Conservation (phyloP, 352 stramenopile genomes). For the Phytophthora crassamura region DNA sequence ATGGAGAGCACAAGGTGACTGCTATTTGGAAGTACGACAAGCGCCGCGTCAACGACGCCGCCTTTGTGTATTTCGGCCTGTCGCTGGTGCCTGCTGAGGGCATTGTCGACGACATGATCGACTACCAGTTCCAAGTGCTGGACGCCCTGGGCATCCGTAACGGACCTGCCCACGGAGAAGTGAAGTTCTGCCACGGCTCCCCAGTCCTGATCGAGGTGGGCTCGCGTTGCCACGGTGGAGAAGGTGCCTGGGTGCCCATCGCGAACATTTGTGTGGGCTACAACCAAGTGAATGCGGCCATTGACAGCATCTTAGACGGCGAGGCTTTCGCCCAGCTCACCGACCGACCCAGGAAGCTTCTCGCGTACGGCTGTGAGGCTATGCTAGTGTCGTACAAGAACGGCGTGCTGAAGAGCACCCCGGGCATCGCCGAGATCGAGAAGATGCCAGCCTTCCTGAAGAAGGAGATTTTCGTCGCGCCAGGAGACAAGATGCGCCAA, state of each 20-base stretch:
- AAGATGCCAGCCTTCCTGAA: slow-evolving; percentile 93
- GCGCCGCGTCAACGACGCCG: slow-evolving; percentile 92
- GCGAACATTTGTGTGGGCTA: slow-evolving; percentile 93
- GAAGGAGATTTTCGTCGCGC: slow-evolving; percentile 89
- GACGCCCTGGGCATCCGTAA: slow-evolving; percentile 80
- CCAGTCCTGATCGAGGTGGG: slow-evolving; percentile 97
- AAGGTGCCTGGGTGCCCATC: slow-evolving; percentile 94
- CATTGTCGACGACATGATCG: slow-evolving; percentile 81
- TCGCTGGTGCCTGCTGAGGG: slow-evolving; percentile 74
- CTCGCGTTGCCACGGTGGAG: slow-evolving; percentile 95
- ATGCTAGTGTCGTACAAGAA: slow-evolving; percentile 94
- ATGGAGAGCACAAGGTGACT: slow-evolving; percentile 95
- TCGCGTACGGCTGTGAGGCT: slow-evolving; percentile 91
- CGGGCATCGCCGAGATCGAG: slow-evolving; percentile 92
- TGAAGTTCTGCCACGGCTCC: slow-evolving; percentile 84
- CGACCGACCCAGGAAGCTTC: slow-evolving; percentile 69
- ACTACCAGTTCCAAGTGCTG: slow-evolving; percentile 86
- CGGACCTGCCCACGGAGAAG: slow-evolving; percentile 80
- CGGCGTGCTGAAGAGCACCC: slow-evolving; percentile 91
- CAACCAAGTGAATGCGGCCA: slow-evolving; percentile 93
- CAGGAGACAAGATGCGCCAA: slow-evolving; percentile 85
- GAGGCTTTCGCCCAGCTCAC: slow-evolving; percentile 67
- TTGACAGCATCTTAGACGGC: slow-evolving; percentile 81
- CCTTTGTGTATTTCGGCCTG: slow-evolving; percentile 95
- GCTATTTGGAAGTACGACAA: slow-evolving; percentile 99